Evolutionary conservation across 257 asterid species (phyloP).

Genomic region (Nicotiana knightiana): DNA sequence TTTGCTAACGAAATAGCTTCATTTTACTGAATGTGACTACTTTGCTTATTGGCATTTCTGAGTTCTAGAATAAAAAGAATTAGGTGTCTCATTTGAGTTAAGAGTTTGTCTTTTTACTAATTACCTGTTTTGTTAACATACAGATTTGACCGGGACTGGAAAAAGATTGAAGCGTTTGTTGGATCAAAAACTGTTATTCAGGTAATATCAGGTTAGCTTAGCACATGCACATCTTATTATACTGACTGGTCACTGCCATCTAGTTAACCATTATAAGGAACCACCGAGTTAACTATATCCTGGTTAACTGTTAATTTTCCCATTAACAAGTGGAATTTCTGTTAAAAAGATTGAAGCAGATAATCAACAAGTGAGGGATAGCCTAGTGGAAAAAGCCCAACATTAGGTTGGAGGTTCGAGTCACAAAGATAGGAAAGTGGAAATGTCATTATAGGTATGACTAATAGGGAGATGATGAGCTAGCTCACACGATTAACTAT

Average conservation of each 20-base stretch:
- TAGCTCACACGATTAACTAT: not conserved
- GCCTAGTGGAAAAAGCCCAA: not conserved
- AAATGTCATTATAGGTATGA: too few species aligned
- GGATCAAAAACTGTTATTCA: conserved; percentile 92
- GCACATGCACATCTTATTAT: not conserved
- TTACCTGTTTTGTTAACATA: not conserved
- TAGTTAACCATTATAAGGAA: too few species aligned
- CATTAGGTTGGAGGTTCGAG: not conserved
- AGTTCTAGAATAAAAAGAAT: not conserved
- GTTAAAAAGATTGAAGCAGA: not conserved
- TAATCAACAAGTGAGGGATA: not conserved
- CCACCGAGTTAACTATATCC: not conserved
- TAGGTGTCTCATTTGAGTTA: not conserved
- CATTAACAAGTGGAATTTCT: too few species aligned
- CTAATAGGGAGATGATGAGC: too few species aligned
- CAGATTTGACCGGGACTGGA: conserved; percentile 97
- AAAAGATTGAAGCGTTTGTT: conserved; percentile 89
- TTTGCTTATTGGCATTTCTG: not conserved
- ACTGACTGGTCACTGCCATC: too few species aligned
- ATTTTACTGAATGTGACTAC: not conserved
- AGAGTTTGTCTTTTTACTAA: not conserved
- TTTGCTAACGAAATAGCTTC: not conserved
- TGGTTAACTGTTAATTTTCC: not conserved
- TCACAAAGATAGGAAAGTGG: not conserved
- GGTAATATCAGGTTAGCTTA: conserved; percentile 30